Evolutionary conservation across 1,284 basidiomycete genomes (phyloP), one percentile per base, ranked within the genome.

Genomic region (Sanghuangporus weigelae): DNA sequence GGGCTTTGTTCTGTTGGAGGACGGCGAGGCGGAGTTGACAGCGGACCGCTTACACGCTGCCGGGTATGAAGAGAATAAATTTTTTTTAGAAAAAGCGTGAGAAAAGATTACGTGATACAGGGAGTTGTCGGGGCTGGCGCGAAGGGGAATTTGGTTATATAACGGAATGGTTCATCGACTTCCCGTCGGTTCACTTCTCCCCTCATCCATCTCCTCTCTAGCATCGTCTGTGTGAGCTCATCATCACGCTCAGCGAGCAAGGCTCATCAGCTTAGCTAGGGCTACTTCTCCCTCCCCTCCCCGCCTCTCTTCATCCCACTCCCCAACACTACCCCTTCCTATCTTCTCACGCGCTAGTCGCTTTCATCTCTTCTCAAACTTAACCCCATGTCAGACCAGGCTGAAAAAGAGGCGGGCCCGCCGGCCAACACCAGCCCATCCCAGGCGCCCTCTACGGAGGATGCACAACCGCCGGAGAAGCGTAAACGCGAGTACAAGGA

Each of bases 401-500:
- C 81, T 69, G 83, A 84, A 78, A 87, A 87, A 79, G 85, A 82
- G 77, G 82, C 84, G 44, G 84, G 84, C 60, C 83, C 84, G 62
- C 73, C 73, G 12, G 77, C 81, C 58, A 49, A 35, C 11, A 54
- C 3, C 36, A 70, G 71, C 5, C 59, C 68, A 14, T 69, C 70
- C 6, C 69, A 75, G 65, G 66, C 69, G 46, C 70, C 72, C 7
- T 60, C 68, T 16, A 53, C 70, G 46, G 63, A 68, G 36, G 49
- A 74, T 8, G 69, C 68, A 3, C 26, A 2, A 31, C 70, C 74
- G 65, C 73, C 73, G 23, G 84, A 79, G 77, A 88, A 87, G 81
- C 89, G 78, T 77, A 92, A 93, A 81, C 83, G 92, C 80, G 90
- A 93, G 81, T 95, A 95, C 83, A 95, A 93, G 84, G 93, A 95